These are phyloP conservation scores for Ogataea chonburiensis DNA, from an alignment of 805 yeast species.

Conservation along the genomic window DNA sequence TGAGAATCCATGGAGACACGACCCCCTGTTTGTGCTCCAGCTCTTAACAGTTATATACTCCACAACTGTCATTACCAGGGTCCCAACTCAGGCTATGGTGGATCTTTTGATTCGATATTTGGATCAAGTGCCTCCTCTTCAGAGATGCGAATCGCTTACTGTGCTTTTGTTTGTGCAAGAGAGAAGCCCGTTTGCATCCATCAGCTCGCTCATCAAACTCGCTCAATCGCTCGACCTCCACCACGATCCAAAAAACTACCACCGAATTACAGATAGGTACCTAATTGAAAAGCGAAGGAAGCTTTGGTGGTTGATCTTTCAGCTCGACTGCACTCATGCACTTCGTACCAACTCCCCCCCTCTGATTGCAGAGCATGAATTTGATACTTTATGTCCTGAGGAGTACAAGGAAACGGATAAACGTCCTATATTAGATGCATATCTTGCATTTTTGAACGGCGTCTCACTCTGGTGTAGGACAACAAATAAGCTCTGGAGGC, in stretches of 20 bases:
- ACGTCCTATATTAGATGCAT: conserved; percentile 39
- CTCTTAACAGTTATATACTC: conserved; percentile 3
- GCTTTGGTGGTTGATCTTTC: conserved; percentile 69
- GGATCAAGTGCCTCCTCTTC: neutral
- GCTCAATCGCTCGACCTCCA: conserved; percentile 56
- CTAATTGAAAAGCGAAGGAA: conserved; percentile 52
- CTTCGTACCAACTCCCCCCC: conserved; percentile 56
- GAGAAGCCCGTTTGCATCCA: conserved; percentile 44
- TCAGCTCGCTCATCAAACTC: conserved; percentile 53
- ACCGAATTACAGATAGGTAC: conserved; percentile 46
- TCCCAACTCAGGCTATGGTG: conserved; percentile 5
- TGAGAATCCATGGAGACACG: conserved; percentile 1
- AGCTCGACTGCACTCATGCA: conserved; percentile 55
- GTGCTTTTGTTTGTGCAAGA: conserved; percentile 6
- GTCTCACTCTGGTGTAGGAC: conserved; percentile 44
- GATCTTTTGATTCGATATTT: neutral
- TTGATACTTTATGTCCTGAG: conserved; percentile 53
- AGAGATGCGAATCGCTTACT: conserved; percentile 1
- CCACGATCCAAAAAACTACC: conserved; percentile 55
- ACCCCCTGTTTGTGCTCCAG: conserved; percentile 1
- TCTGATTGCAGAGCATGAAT: conserved; percentile 48
- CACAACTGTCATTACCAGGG: neutral
- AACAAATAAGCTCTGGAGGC: conserved; percentile 19
- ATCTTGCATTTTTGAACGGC: conserved; percentile 49
- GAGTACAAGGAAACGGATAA: conserved; percentile 30